Base-by-base conservation (phyloP, 2,329 filamentous ascomycete genomes). In the Paracamarosporium sp. region DNA sequence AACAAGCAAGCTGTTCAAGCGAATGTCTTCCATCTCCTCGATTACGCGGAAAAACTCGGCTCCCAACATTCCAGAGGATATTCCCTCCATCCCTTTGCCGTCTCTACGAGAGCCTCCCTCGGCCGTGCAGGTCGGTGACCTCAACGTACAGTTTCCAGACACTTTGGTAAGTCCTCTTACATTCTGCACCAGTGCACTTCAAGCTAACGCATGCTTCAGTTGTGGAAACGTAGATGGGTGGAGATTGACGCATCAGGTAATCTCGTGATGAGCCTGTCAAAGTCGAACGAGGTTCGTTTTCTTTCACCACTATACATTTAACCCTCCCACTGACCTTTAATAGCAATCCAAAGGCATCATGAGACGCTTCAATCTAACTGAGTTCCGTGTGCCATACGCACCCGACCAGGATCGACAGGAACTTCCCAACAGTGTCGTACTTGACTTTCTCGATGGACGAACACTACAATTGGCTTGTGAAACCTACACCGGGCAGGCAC, bases 141-240 rank as follows among this genome's bases (percentile, higher is more conserved):
- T 99, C 62, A 98, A 99, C 69, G 91, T 98, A 11, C 95, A 99
- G 74, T 97, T 99, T 74, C 95, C 95, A 0, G 94, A 98, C 73
- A 96, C 92, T 53, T 83, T 99, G 45, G 81, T 82, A 74, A 70
- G 80, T 71, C 46, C n/a, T 22, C 5, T 46, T 8, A 1, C 12
- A 41, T 31, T 1, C 11, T 25, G 5, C 4, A 51, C 9, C 25
- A 20, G 50, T 15, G n/a, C 15, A 46, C 5, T 31, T 22, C 7
- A 36, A 17, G 33, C 40, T 53, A 30, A 53, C 17, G 27, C 43
- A 51, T 45, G 59, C 66, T 61, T 66, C 53, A 83, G 80, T 84
- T 99, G 12, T 99, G 95, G 95, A 99, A 98, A 81, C 90, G 94
- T 53, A 88, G 95, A 59, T 93, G 90, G 69, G 88, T 97, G 78